Percentiles rank a stretch among this genome's conserved stretches.
Evolutionary conservation across 768 basidiomycete genomes (phyloP).

Genomic region (Chalciporus piperatus): DNA sequence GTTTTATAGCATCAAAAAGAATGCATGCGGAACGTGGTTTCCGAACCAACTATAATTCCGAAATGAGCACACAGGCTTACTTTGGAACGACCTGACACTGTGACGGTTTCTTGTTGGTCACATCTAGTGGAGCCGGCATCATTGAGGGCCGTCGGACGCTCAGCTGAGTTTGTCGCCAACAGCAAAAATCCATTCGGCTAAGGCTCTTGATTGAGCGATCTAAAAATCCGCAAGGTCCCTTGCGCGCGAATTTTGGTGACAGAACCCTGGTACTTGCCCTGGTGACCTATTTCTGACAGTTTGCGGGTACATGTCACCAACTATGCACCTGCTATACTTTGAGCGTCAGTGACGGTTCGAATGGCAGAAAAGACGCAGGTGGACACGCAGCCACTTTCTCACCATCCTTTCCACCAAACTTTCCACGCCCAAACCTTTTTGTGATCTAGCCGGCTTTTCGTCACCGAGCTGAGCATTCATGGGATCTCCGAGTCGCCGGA

Average conservation of each 20-base stretch:
- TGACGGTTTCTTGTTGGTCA: not conserved
- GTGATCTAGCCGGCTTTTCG: not conserved
- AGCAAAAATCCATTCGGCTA: not conserved
- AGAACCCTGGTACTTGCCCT: not conserved
- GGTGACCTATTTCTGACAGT: conserved; percentile 10
- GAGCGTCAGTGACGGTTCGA: conserved; percentile 9
- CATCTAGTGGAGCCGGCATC: not conserved
- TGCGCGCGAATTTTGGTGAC: not conserved
- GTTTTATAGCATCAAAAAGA: conserved; percentile 17
- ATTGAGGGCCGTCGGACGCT: not conserved
- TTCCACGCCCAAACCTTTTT: not conserved
- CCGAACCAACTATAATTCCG: not conserved
- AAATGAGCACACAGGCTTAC: not conserved
- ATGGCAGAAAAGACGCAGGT: conserved; percentile 33
- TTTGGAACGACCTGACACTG: not conserved
- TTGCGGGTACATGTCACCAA: not conserved
- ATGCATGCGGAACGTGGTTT: conserved; percentile 18
- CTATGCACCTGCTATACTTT: not conserved
- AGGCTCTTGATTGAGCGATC: not conserved
- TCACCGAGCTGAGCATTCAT: not conserved
- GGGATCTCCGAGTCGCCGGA: no score
- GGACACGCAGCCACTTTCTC: conserved; percentile 18
- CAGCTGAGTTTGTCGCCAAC: no score
- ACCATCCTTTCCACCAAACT: conserved; percentile 13
- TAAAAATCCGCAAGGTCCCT: not conserved